Base-by-base conservation (phyloP, 148 eudicot species). In the Camellia lanceoleosa region DNA sequence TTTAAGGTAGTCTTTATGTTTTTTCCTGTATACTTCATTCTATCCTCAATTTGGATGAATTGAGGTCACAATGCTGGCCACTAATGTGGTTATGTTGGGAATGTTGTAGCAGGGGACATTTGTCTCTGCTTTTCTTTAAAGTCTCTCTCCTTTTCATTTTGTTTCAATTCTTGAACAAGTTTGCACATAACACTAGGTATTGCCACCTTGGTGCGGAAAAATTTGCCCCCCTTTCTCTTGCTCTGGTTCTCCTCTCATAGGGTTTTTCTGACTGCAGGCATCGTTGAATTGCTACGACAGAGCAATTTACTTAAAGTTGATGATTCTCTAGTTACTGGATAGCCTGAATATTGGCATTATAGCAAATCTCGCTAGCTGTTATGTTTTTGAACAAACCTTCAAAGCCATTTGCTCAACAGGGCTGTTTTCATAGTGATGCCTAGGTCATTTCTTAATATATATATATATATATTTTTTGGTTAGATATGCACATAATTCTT, bases 11-110 rank as follows among this genome's bases (percentile, higher is more conserved):
- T 11, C 58, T 49, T 12, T 5, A n/a, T 46, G 38, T 30, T 30
- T 76, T 75, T 60, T 0, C 47, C 52, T 59, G 63, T 18, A 6
- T 38, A 6, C 6, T 47, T 55, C 14, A 14, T 73, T 61, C 16
- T 38, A 14, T 59, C 43, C 10, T 4, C 78, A 74, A 61, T 76
- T 69, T 62, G 58, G 79, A 63, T 76, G 55, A 13, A 44, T 61
- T 10, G 11, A 11, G 54, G 66, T 9, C 20, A 71, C 23, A 71
- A 74, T 59, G 64, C 52, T 0, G 66, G 68, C 38, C 52, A 75
- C 42, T 58, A n/a, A 15, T n/a, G 16, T 42, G n/a, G 18, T 59
- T 74, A 10, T 75, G 43, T 72, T 23, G 4, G 59, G 23, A 72
- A 14, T 52, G 61, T 73, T 38, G 23, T 47, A 47, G 38, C 30